Evolutionary conservation across 805 yeast genomes (phyloP), one percentile per base, ranked within the genome.

Genomic region (Candida orba): DNA sequence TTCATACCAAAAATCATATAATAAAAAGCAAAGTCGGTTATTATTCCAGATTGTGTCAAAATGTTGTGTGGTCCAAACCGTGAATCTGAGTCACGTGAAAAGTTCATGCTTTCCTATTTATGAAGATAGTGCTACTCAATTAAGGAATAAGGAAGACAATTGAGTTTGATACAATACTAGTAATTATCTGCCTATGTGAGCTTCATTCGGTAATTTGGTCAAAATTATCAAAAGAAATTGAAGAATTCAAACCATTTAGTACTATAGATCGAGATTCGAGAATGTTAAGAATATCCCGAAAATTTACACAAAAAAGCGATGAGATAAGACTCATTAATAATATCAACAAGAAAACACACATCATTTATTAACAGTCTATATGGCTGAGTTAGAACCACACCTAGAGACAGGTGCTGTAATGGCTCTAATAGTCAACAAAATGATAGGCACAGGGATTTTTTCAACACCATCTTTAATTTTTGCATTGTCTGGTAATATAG

Each of bases 391-490:
- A 12, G 33, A 15, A 2, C 58, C 52, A 14, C 58, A 52, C 34
- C 47, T 56, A 4, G 52, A 50, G 6, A 36, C 51, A 9, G 31
- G 41, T 6, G 49, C 59, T 1, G 53, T 52, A n/a, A 56, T 57
- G 57, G 51, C 61, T 0, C 53, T 82, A 42, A 76, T 79, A 57
- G 65, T 81, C 48, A 82, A 82, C 60, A 71, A 82, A 52, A 81
- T 81, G 76, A 73, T 82, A 41, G 90, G 90, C 35, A 80, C 88
- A 3, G 90, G 89, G 24, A 79, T 82, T 33, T 82, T 81, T 60
- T 70, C 81, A 34, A 77, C 84, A 4, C 83, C 87, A 1, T 75
- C 85, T 4, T 71, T 81, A 24, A 79, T 82, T 32, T 80, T 73
- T 49, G 56, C 65, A 9, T 62, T 75, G 35, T 63, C 79, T 4